Percentiles rank a stretch among this genome's conserved stretches.
These are phyloP conservation scores for Myrica gale DNA, from an alignment of 306 rosid species.

Conservation along the genomic window DNA sequence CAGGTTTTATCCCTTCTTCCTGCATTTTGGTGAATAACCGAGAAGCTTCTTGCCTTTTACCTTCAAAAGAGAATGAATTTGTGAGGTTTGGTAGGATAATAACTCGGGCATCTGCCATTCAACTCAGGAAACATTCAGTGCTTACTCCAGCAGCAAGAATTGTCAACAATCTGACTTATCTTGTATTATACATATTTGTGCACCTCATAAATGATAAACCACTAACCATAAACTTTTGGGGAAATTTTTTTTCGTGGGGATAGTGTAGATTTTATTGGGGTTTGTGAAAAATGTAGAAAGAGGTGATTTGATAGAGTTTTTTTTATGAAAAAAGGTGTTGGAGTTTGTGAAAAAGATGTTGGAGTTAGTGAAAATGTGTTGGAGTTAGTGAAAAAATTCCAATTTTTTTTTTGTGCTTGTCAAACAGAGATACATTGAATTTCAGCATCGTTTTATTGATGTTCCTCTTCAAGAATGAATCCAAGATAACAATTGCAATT, in stretches of 20 bases:
- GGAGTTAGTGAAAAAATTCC: too few species aligned
- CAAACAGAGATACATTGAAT: too few species aligned
- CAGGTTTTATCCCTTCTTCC: slow-evolving; percentile 73
- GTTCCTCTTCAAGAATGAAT: neutral
- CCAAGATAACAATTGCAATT: neutral
- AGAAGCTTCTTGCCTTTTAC: slow-evolving; percentile 69
- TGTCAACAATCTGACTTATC: neutral
- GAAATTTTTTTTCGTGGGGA: too few species aligned
- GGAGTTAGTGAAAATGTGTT: too few species aligned
- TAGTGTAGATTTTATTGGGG: too few species aligned
- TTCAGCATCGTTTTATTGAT: neutral
- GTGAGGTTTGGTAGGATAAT: neutral
- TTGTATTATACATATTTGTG: neutral
- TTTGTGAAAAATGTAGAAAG: too few species aligned
- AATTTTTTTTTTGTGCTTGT: too few species aligned
- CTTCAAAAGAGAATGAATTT: slow-evolving; percentile 39
- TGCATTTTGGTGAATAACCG: slow-evolving; percentile 69
- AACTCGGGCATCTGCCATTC: neutral
- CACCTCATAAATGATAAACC: neutral
- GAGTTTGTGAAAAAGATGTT: too few species aligned
- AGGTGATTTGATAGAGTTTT: too few species aligned
- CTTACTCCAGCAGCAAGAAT: neutral
- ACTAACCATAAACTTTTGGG: too few species aligned
- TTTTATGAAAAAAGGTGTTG: too few species aligned
- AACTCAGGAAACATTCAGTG: neutral